Base-by-base conservation (phyloP, 2,329 filamentous ascomycete species). In the Arthrobotrys pseudoclavata region DNA sequence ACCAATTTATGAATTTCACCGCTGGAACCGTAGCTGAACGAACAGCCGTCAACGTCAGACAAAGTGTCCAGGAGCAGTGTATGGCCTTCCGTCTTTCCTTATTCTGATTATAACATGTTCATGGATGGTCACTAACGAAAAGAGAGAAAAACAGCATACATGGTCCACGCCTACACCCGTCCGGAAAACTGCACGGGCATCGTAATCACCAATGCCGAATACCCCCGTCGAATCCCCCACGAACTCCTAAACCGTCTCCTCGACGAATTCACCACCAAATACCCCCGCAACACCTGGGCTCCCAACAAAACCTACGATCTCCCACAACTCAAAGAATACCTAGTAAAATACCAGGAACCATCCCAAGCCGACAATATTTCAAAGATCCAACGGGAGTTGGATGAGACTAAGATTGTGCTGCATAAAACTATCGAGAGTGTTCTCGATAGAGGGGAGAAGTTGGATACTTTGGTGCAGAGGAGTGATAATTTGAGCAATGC, bases 391-490 rank as follows among this genome's bases (percentile, higher is more conserved):
- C 92, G 93, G 85, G 94, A 99, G 86, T 87, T 99, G 79, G 94
- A 98, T 83, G 94, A 97, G 87, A 98, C 95, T 78, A 98, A 97
- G 88, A 94, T 97, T 83, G 91, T 97, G 76, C 87, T 99, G 82
- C 94, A 98, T 86, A 97, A 98, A 89, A 97, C 96, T 52, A 97
- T 97, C 82, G 92, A 97, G 86, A 92, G 89, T 82, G 90, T 91
- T 75, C 84, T 97, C 82, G 91, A 97, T 86, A 89, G 96, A 79
- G 96, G 94, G 48, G 94, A 98, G 89, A 98, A 97, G 88, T 93
- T 99, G 81, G 95, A 98, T 83, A 92, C 92, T 82, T 85, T 99
- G 81, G 95, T 98, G 53, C 91, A 91, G 80, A 98, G 98, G 89
- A 97, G 93, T 82, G 93, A 97, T 82, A 93, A 91, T 12, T 85